Percentiles rank a stretch among this genome's conserved stretches.
These are phyloP conservation scores for Ustilago curta DNA, from an alignment of 1,284 basidiomycete genomes.

Conservation along the genomic window DNA sequence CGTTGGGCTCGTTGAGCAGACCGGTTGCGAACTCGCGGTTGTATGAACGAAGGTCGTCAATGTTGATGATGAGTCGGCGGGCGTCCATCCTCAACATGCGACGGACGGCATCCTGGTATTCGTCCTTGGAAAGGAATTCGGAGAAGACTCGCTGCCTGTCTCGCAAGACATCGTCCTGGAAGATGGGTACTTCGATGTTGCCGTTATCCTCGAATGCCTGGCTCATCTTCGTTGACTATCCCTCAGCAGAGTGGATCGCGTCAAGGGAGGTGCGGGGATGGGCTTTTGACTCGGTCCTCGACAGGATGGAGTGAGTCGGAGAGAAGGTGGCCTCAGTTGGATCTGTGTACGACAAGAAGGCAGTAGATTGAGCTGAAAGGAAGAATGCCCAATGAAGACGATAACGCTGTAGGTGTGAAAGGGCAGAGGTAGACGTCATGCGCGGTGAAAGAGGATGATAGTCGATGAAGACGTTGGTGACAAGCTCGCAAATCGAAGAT, in stretches of 20 bases:
- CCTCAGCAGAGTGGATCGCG: neutral
- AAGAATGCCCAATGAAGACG: too few species aligned
- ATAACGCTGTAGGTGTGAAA: too few species aligned
- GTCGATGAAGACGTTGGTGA: neutral
- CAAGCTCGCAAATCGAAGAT: neutral
- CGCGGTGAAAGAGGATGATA: constrained; percentile 1
- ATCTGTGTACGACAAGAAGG: too few species aligned
- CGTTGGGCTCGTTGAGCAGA: constrained; percentile 86
- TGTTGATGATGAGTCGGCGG: constrained; percentile 91
- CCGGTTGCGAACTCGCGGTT: constrained; percentile 75
- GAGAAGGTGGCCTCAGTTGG: neutral
- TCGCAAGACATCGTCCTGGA: constrained; percentile 63
- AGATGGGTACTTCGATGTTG: constrained; percentile 56
- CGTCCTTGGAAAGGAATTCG: constrained; percentile 79
- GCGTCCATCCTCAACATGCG: constrained; percentile 86
- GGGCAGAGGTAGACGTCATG: neutral
- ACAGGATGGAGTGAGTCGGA: neutral
- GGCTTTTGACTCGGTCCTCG: neutral
- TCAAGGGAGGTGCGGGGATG: constrained; percentile 7
- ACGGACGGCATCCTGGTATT: constrained; percentile 87
- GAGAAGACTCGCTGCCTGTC: constrained; percentile 77
- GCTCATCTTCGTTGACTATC: constrained; percentile 24
- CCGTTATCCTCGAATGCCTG: constrained; percentile 44
- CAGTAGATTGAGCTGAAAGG: neutral
- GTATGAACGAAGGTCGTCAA: constrained; percentile 96